phyloP scores from a whole-genome alignment of 192 early-diverging fungal species.

The Chytriomyces hyalinus region DNA sequence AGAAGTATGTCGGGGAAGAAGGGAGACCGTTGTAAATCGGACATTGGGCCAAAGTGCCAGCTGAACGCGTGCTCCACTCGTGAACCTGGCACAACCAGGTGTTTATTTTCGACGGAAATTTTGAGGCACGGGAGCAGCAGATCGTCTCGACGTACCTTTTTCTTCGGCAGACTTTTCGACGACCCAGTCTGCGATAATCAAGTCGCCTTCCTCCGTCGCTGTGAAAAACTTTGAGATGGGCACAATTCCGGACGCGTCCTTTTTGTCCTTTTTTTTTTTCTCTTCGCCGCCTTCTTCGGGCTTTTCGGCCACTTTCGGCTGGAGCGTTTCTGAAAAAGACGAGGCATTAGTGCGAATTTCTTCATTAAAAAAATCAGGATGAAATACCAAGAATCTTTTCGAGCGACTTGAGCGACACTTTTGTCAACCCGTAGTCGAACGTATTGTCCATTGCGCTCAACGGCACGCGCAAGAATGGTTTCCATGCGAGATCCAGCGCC shows the following conservation, averaged over 20 bases:
- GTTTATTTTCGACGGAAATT: constrained; percentile 17
- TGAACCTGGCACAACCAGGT: constrained; percentile 43
- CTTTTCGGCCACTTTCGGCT: constrained; percentile 20
- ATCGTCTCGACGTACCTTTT: constrained; percentile 43
- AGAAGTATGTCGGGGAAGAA: constrained; percentile 68
- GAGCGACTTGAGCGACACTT: constrained; percentile 46
- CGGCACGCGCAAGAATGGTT: constrained; percentile 63
- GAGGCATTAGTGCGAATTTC: neutral
- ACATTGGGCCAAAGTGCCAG: constrained; percentile 61
- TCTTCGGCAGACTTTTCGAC: constrained; percentile 64
- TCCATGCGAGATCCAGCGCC: constrained; percentile 62
- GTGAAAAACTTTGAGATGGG: constrained; percentile 61
- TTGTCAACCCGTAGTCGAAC: constrained; percentile 66
- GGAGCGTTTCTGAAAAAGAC: neutral
- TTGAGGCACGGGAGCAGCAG: neutral
- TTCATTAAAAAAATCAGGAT: neutral
- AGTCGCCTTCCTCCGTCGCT: constrained; percentile 68
- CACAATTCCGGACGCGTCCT: constrained; percentile 15
- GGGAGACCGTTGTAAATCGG: constrained; percentile 64
- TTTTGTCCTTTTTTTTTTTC: constrained; percentile 32
- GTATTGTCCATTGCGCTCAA: constrained; percentile 66
- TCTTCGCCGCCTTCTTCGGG: constrained; percentile 25
- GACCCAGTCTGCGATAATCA: constrained; percentile 66
- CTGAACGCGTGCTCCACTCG: constrained; percentile 57
- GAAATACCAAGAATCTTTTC: neutral